These are phyloP conservation scores for Globisporangium radiosum DNA, from an alignment of 352 stramenopile species.

Conservation along the genomic window DNA sequence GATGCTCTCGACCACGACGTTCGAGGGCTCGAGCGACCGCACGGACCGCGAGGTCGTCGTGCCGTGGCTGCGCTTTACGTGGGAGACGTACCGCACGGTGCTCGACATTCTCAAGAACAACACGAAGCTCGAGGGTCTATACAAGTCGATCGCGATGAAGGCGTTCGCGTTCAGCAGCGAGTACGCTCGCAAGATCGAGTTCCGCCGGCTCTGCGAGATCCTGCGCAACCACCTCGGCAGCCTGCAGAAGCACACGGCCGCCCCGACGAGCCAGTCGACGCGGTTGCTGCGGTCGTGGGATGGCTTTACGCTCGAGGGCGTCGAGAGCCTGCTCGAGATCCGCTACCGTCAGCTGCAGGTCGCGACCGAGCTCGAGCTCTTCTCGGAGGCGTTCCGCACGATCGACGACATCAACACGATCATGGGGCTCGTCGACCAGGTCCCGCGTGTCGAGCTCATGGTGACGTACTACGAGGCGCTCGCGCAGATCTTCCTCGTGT, in stretches of 20 bases:
- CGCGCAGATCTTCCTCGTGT: slow-evolving; percentile 96
- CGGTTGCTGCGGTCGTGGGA: slow-evolving; percentile 94
- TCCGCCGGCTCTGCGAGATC: slow-evolving; percentile 96
- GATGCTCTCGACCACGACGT: slow-evolving; percentile 96
- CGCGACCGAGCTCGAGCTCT: slow-evolving; percentile 92
- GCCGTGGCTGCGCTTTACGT: slow-evolving; percentile 94
- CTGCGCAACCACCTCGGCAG: slow-evolving; percentile 95
- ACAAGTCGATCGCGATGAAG: slow-evolving; percentile 73
- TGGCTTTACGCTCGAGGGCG: slow-evolving; percentile 91
- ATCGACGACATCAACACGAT: slow-evolving; percentile 99
- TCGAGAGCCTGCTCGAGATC: slow-evolving; percentile 95
- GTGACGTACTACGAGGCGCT: slow-evolving; percentile 98
- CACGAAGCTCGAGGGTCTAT: slow-evolving; percentile 86
- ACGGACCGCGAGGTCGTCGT: slow-evolving; percentile 93
- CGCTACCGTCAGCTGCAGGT: slow-evolving; percentile 97
- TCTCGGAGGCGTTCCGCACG: slow-evolving; percentile 97
- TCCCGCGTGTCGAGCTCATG: slow-evolving; percentile 93
- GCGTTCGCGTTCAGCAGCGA: slow-evolving; percentile 83
- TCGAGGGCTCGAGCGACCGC: slow-evolving; percentile 92
- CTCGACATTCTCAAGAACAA: slow-evolving; percentile 97
- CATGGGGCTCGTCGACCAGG: slow-evolving; percentile 83
- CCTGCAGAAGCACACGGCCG: slow-evolving; percentile 89
- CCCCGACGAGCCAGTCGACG: slow-evolving; percentile 65
- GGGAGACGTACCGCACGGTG: slow-evolving; percentile 97
- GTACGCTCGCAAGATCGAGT: slow-evolving; percentile 92